Percentiles rank a stretch among this genome's conserved stretches.
phyloP scores from a whole-genome alignment of 139 green algal genomes.

The Asterochloris sp. region DNA sequence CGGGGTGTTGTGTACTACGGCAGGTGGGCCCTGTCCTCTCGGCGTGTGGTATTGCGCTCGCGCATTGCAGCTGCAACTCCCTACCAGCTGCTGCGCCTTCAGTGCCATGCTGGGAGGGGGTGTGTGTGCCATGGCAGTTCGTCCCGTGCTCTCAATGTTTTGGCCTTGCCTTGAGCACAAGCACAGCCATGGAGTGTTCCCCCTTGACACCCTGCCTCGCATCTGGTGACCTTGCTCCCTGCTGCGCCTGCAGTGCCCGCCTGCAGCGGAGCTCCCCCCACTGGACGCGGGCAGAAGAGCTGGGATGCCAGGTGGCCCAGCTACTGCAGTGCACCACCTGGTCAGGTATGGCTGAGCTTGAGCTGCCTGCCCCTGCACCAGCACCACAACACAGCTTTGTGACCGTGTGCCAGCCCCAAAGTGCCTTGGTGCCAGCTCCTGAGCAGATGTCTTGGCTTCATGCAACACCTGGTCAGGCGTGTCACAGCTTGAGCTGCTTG shows the following conservation, averaged over 20 bases:
- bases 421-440: too few relatives aligned
- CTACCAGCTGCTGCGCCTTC: neutral
- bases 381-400: too few relatives aligned
- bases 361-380: too few relatives aligned
- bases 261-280: constrained; percentile 13
- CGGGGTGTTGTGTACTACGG: constrained; percentile 70
- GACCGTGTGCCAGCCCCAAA: too few relatives aligned
- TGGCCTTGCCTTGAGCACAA: too few relatives aligned
- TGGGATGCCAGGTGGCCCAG: constrained; percentile 35
- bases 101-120: neutral
- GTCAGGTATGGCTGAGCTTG: constrained; percentile 25
- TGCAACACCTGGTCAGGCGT: too few relatives aligned
- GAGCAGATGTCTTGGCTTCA: too few relatives aligned
- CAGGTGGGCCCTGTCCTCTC: constrained; percentile 34
- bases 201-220: neutral
- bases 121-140: neutral
- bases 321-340: constrained; percentile 60
- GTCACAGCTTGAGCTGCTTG: too few relatives aligned
- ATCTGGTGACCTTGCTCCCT: neutral
- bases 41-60: neutral
- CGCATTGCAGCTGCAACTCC: neutral
- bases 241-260: neutral
- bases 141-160: neutral
- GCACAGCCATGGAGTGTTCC: neutral
- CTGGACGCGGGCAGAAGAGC: constrained; percentile 29